Evolutionary conservation across 345 rosid genomes (phyloP).

Genomic region (Sonneratia alba): DNA sequence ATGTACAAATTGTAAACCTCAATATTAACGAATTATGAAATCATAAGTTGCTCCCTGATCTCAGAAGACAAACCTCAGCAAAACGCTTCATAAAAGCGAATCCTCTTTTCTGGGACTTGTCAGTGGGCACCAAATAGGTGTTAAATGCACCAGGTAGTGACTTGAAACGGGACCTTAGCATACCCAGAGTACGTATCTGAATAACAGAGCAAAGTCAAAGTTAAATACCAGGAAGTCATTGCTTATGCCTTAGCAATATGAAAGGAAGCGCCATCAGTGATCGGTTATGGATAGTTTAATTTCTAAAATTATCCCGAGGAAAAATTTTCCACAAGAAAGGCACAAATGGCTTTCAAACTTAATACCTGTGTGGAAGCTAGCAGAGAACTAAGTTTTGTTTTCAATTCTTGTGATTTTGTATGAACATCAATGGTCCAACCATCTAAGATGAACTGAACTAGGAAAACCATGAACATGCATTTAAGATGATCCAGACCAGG

Average conservation of each 20-base stretch:
- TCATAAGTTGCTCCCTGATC: neutral
- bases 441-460: neutral
- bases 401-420: neutral
- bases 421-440: neutral
- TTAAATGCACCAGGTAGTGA: constrained; percentile 93
- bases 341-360: neutral
- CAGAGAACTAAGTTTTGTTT: neutral
- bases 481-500: constrained; percentile 2
- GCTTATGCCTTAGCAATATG: neutral
- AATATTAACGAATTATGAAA: neutral
- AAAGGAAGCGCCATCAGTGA: neutral
- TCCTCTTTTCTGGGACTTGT: constrained; percentile 64
- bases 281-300: neutral
- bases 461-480: constrained; percentile 2
- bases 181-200: constrained; percentile 87
- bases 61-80: constrained; percentile 47
- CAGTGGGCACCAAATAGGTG: constrained; percentile 76
- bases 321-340: neutral
- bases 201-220: constrained; percentile 2
- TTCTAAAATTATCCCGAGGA: neutral
- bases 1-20: constrained; percentile 2
- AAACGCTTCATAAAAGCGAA: constrained; percentile 81
- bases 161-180: constrained; percentile 94
- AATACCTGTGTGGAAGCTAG: neutral
- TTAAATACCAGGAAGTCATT: neutral